Conservation (phyloP, 352 stramenopile species). For the Phytophthora fragariaefolia region DNA sequence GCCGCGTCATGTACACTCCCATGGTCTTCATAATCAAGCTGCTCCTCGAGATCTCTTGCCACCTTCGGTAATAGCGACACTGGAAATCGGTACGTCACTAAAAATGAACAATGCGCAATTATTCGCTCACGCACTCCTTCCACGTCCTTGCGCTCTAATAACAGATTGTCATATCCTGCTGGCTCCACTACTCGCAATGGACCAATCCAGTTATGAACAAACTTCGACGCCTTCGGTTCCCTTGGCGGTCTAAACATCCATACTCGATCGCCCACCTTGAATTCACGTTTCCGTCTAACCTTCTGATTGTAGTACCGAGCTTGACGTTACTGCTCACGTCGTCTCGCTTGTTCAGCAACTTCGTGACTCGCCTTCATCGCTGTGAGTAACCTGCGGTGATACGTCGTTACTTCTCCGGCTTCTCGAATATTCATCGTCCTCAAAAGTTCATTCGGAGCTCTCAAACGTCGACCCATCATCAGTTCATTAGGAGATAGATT, state of each 20-base stretch:
- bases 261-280: background rate
- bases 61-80: no score
- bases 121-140: background rate
- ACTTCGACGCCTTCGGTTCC: background rate
- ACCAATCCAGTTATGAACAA: background rate
- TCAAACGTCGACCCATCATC: background rate
- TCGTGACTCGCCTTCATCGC: background rate
- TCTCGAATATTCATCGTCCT: background rate
- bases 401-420: background rate
- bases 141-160: background rate
- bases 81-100: background rate
- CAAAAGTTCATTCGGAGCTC: background rate
- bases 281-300: background rate
- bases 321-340: background rate
- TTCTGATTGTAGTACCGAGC: background rate
- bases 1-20: background rate
- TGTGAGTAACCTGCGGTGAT: background rate
- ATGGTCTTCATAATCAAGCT: background rate
- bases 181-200: background rate
- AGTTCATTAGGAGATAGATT: background rate
- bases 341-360: background rate
- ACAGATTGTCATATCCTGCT: background rate
- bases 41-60: background rate
- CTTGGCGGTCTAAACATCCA: background rate
- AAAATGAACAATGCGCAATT: background rate